Evolutionary conservation across 345 rosid species (phyloP), one percentile per base, ranked within the genome.

Genomic region (Eucalyptus cloeziana): DNA sequence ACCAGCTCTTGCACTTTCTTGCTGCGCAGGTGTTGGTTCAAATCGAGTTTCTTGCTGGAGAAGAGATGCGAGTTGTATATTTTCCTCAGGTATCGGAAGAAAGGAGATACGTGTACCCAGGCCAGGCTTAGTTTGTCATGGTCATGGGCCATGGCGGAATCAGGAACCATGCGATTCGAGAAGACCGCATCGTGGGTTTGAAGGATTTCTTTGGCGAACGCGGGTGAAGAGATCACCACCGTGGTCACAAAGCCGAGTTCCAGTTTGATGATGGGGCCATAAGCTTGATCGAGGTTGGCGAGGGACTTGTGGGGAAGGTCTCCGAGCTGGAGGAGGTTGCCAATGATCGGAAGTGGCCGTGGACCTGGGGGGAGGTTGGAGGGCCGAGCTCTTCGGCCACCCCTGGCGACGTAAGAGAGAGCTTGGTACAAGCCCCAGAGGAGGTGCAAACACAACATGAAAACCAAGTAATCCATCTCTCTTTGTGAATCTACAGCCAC

Each of bases 161-260:
- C 92, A 3, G 79, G 87, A 79, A 86, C 14, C 44, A 88, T 64
- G 54, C 94, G 88, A 85, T 88, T 86, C 47, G 86, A 92, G 86
- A 91, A 90, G 43, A 86, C 54, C 24, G 71, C 90, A 86, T 93
- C 94, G 43, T 91, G 93, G 56, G 88, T 92, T 86, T 92, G 91
- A 45, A 94, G 92, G 87, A 92, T 89, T 64, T 95, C 91, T 90
- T 89, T 91, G 62, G 95, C 96, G 67, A 92, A 45, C 8, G 51
- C 86, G 6, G 92, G 86, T 12, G 94, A 94, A 17, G 93, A 90
- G 47, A 92, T 19, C 37, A 94, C 93, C 17, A 95, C 60, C 3
- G 92, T 91, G 30, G 91, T 91, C 24, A 88, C 22, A 22, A 54
- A 43, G 49, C 96, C 94, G 8, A 94, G 92, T 88, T 91, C 87